Evolutionary conservation across 2,329 filamentous ascomycete species (phyloP).

Genomic region (Leptoxyphium fumago): DNA sequence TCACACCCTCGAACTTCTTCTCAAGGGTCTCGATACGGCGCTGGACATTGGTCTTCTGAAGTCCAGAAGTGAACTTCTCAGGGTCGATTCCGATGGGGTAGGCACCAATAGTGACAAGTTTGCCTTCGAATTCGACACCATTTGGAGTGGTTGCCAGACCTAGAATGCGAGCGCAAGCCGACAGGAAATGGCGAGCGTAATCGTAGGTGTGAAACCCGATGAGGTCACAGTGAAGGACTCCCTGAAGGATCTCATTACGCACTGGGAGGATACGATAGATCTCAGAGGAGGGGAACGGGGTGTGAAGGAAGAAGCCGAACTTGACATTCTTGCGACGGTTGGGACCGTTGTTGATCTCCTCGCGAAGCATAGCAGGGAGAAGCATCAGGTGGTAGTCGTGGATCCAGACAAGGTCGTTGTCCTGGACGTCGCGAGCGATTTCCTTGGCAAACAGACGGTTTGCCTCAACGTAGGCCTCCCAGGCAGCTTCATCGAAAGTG

Average conservation of each 20-base stretch:
- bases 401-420: conserved; percentile 93
- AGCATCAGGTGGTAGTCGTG: conserved; percentile 99
- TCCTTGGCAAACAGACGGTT: conserved; percentile 85
- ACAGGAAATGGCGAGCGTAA: conserved; percentile 95
- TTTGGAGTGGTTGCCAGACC: conserved; percentile 73
- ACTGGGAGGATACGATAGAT: conserved; percentile 94
- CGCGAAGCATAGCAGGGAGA: conserved; percentile 83
- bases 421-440: conserved; percentile 73
- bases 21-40: conserved; percentile 73
- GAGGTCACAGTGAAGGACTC: conserved; percentile 82
- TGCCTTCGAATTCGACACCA: conserved; percentile 79
- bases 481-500: conserved; percentile 89
- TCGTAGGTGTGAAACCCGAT: conserved; percentile 98
- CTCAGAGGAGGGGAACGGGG: conserved; percentile 90
- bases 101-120: conserved; percentile 79
- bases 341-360: conserved; percentile 54
- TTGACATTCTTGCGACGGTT: conserved; percentile 73
- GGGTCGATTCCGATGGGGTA: conserved; percentile 98
- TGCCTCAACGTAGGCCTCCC: conserved; percentile 84
- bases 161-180: conserved; percentile 87
- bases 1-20: conserved; percentile 88
- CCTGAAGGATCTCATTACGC: conserved; percentile 71
- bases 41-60: conserved; percentile 73
- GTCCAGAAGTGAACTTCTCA: conserved; percentile 82
- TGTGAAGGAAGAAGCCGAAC: conserved; percentile 96